phyloP scores from a whole-genome alignment of 176 grass and related monocot species.

The Paspalum vaginatum region DNA sequence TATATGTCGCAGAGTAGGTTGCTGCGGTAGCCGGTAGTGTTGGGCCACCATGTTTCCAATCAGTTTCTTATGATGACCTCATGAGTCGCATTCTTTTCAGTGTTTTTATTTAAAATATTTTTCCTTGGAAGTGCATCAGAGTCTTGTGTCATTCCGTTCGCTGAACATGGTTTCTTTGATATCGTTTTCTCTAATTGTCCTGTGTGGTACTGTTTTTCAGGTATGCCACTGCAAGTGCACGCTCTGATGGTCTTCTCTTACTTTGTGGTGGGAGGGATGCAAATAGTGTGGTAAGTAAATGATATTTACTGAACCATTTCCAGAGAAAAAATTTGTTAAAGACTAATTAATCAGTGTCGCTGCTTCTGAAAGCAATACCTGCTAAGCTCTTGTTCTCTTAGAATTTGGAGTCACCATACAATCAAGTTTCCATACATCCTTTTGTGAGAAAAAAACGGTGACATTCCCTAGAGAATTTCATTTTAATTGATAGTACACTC shows the following conservation, averaged over 20 bases:
- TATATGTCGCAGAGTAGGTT: conserved; percentile 32
- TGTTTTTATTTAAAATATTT: neutral
- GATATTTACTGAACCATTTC: neutral
- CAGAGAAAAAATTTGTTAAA: conserved; percentile 1
- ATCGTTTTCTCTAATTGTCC: conserved; percentile 32
- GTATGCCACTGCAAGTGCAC: conserved; percentile 99
- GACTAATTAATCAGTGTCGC: neutral
- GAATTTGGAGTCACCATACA: neutral
- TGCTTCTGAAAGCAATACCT: conserved; percentile 19
- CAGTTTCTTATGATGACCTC: conserved; percentile 33
- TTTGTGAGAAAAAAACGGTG: neutral
- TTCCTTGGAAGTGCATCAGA: no score
- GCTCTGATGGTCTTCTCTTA: conserved; percentile 97
- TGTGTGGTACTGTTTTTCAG: conserved; percentile 55
- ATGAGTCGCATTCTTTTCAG: conserved; percentile 30
- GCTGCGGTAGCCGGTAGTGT: conserved; percentile 36
- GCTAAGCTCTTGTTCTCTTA: neutral
- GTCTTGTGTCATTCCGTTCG: no score
- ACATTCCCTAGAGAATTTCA: neutral
- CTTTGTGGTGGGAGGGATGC: conserved; percentile 98
- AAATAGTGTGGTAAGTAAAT: conserved; percentile 84
- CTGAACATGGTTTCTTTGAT: conserved; percentile 14
- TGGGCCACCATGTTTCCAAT: conserved; percentile 32
- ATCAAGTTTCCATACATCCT: conserved; percentile 17
- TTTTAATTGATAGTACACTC: neutral